Evolutionary conservation across 2,329 filamentous ascomycete genomes (phyloP).

Genomic region (Davidsoniella virescens): DNA sequence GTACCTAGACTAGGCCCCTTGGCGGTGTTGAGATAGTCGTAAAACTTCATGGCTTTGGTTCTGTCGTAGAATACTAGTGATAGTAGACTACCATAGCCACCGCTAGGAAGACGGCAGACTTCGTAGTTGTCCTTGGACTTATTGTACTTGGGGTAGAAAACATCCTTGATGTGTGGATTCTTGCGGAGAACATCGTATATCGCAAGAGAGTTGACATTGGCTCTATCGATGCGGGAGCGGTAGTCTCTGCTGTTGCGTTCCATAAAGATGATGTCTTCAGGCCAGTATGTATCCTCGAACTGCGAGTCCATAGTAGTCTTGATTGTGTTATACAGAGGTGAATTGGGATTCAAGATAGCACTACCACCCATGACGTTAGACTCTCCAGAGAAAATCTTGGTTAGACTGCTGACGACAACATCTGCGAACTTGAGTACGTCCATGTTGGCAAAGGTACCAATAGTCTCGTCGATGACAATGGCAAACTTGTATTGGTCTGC

Average conservation of each 20-base stretch:
- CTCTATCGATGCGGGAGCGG: constrained; percentile 60
- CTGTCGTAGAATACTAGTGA: constrained; percentile 64
- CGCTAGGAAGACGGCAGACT: constrained; percentile 51
- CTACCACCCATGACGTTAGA: constrained; percentile 97
- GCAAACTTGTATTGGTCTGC: constrained; percentile 77
- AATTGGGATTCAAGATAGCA: constrained; percentile 44
- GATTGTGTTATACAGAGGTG: constrained; percentile 54
- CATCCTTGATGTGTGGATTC: constrained; percentile 49
- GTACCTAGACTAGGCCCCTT: constrained; percentile 93
- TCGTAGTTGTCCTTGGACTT: constrained; percentile 61
- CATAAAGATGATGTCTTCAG: constrained; percentile 85
- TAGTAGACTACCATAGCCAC: constrained; percentile 79
- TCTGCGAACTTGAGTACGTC: constrained; percentile 83
- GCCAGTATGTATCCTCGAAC: constrained; percentile 86
- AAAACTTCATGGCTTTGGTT: constrained; percentile 63
- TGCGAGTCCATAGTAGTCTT: constrained; percentile 47
- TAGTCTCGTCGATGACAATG: constrained; percentile 87
- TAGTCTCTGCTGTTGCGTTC: constrained; percentile 95
- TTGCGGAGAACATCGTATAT: constrained; percentile 56
- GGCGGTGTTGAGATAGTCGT: constrained; percentile 68
- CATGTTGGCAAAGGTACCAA: constrained; percentile 91
- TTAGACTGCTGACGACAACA: constrained; percentile 83
- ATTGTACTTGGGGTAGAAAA: constrained; percentile 78
- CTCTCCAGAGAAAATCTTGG: constrained; percentile 94
- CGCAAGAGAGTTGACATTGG: constrained; percentile 72